phyloP scores from a whole-genome alignment of 805 yeast genomes.

The Suhomyces tanzawaensis region DNA sequence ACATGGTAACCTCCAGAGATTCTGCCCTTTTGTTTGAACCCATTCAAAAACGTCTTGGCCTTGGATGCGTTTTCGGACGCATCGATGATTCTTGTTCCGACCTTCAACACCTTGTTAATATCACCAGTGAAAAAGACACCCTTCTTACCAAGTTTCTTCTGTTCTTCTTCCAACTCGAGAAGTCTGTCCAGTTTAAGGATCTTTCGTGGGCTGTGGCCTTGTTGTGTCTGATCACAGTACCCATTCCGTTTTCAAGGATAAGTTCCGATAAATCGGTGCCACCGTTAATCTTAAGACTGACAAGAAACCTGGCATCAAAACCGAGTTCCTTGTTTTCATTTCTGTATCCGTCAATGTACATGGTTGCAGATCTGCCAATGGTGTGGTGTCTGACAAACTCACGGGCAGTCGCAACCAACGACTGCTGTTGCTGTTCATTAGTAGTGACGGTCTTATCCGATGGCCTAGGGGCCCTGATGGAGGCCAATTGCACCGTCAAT shows the following conservation, averaged over 20 bases:
- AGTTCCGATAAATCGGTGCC: slow-evolving; percentile 59
- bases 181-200: slow-evolving; percentile 72
- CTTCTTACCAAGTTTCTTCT: slow-evolving; percentile 48
- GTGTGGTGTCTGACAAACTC: slow-evolving; percentile 68
- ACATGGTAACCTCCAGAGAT: slow-evolving; percentile 60
- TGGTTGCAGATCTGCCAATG: slow-evolving; percentile 65
- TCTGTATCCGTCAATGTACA: slow-evolving; percentile 63
- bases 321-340: slow-evolving; percentile 52
- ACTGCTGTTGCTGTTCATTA: slow-evolving; percentile 38
- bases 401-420: slow-evolving; percentile 61
- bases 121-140: slow-evolving; percentile 60
- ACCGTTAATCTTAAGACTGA: slow-evolving; percentile 51
- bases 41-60: slow-evolving; percentile 71
- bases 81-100: slow-evolving; percentile 63
- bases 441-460: slow-evolving; percentile 49
- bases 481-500: slow-evolving; percentile 69
- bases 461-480: slow-evolving; percentile 71
- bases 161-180: slow-evolving; percentile 63
- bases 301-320: slow-evolving; percentile 65
- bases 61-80: slow-evolving; percentile 73
- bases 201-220: slow-evolving; percentile 66
- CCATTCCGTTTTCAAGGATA: slow-evolving; percentile 65
- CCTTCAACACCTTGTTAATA: slow-evolving; percentile 47
- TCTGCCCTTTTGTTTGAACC: slow-evolving; percentile 62
- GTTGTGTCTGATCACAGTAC: slow-evolving; percentile 75